Conservation (phyloP, 1,284 basidiomycete species). For the Ganoderma sinense region DNA sequence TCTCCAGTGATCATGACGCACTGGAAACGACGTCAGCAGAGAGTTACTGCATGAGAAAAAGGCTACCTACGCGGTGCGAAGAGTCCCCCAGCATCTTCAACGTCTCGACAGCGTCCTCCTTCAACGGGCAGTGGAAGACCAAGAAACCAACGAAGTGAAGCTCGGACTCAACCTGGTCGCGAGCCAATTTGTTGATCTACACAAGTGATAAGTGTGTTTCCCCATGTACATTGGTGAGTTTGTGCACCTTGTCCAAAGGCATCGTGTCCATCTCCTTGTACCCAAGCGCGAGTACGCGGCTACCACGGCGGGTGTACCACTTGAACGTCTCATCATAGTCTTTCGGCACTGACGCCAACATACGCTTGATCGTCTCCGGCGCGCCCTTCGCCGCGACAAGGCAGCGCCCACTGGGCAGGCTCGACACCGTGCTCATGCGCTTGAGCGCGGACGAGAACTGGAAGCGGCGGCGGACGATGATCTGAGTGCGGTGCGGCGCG, state of each 20-base stretch:
- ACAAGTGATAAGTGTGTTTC: not conserved
- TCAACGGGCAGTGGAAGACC: constrained; percentile 96
- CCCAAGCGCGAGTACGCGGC: constrained; percentile 90
- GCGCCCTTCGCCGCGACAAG: constrained; percentile 90
- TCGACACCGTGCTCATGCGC: constrained; percentile 92
- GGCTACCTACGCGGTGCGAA: constrained; percentile 83
- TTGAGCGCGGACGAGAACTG: constrained; percentile 97
- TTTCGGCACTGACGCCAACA: constrained; percentile 79
- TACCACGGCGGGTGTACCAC: constrained; percentile 90
- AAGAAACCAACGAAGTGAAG: constrained; percentile 91
- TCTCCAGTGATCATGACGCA: constrained; percentile 99
- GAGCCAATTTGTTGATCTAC: constrained; percentile 85
- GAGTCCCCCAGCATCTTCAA: constrained; percentile 94
- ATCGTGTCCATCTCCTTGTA: constrained; percentile 82
- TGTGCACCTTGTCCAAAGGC: constrained; percentile 67
- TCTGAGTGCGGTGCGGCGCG: constrained; percentile 63
- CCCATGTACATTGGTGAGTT: not conserved
- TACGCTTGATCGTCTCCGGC: constrained; percentile 91
- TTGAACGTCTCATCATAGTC: constrained; percentile 94
- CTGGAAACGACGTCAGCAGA: constrained; percentile 46
- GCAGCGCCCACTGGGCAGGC: constrained; percentile 65
- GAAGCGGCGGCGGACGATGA: constrained; percentile 88
- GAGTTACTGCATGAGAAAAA: not conserved
- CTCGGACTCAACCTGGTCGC: constrained; percentile 81
- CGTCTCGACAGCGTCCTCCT: constrained; percentile 88